A percentile compares a stretch with the other conserved stretches of the same genome.
Conservation (phyloP, 2,329 filamentous ascomycete genomes). For the Pyricularia pennisetigena region DNA sequence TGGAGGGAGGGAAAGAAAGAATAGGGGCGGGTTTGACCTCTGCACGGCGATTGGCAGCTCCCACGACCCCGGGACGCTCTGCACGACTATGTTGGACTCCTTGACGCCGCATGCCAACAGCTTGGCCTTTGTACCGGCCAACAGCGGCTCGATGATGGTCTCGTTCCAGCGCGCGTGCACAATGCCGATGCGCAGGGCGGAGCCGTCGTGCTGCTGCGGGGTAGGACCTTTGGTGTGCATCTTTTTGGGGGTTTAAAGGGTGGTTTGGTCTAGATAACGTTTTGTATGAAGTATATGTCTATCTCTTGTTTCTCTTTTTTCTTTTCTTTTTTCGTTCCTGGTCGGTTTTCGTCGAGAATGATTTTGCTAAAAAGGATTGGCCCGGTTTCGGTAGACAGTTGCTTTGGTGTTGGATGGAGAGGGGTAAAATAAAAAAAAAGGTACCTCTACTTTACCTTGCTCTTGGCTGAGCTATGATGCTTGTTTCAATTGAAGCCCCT, state of each 20-base stretch:
- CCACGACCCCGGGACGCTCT: constrained; percentile 89
- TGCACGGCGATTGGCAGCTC: constrained; percentile 88
- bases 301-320: not conserved
- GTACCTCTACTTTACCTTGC: not conserved
- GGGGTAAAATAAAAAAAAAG: not conserved
- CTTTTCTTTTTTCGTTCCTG: not conserved
- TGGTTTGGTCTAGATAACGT: not conserved
- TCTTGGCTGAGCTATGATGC: not conserved
- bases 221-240: constrained; percentile 48
- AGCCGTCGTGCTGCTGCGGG: constrained; percentile 53
- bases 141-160: constrained; percentile 74
- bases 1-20: constrained; percentile 3
- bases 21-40: constrained; percentile 41
- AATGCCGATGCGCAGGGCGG: constrained; percentile 79
- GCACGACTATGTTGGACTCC: constrained; percentile 77
- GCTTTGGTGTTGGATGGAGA: not conserved
- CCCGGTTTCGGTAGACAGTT: not conserved
- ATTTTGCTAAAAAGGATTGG: not conserved
- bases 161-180: constrained; percentile 95
- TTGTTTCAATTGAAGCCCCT: not conserved
- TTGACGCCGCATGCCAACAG: constrained; percentile 72
- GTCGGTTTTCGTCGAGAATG: not conserved
- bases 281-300: no score
- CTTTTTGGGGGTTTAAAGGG: constrained; percentile 21
- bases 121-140: constrained; percentile 70